Evolutionary conservation across 139 green algal species (phyloP), one percentile per base, ranked within the genome.

Genomic region (Spirogloea muscicola): DNA sequence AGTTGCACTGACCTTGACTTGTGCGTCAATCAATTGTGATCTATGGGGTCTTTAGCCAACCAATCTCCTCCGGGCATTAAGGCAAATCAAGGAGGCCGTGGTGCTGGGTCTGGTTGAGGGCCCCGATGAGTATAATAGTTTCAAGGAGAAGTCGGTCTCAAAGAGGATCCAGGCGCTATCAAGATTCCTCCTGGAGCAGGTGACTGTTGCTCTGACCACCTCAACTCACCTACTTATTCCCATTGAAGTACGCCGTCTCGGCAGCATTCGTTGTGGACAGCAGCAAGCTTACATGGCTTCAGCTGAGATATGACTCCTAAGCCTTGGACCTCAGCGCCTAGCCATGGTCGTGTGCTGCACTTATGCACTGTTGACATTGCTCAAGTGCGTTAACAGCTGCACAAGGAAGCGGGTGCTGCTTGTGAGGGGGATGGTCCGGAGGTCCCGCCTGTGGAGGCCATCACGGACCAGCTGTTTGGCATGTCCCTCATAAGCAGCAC

Each of bases 171-270:
- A 93, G 71, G 86, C 76, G 4, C 84, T 97, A 27, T 87, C 72
- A 40, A 82, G 92, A 46, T 97, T 97, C 74, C 64, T 97, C 16
- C 65, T 96, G 58, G 90, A 96, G 68, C 86, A 93, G 59, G 75
- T 62, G 7, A 7, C 9, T 7, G 7, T 62, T 39, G 52, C 9
- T 62, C 52, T 62, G 5, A 43, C 46, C n/a, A 21, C 21, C n/a
- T 21, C n/a, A 55, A n/a, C 21, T 31, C 46, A 21, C 46, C n/a
- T 55, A 55, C n/a, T 55, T 55, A 21, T 31, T 55, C 21, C n/a
- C 21, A n/a, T 55, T 55, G 46, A 55, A 55, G n/a, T 21, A 55
- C 46, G n/a, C 21, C 21, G 21, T 55, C 21, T 55, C 21, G 21
- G 21, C 46, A 55, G 46, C 21, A 21, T 55, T 55, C 21, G 21